phyloP scores from a whole-genome alignment of 768 basidiomycete species.

The Postia placenta region DNA sequence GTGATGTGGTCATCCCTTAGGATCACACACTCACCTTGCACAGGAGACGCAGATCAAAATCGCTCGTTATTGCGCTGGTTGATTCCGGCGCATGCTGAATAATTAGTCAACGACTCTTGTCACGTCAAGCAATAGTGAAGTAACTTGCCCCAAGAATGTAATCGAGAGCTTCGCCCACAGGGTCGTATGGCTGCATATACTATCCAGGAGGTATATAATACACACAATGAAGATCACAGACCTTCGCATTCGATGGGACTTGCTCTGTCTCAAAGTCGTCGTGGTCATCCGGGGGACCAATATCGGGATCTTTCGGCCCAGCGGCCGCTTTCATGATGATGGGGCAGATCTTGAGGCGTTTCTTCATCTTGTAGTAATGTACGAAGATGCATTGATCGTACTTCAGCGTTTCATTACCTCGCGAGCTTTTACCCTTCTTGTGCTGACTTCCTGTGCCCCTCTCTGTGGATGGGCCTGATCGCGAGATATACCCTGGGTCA shows the following conservation, averaged over 20 bases:
- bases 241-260: neutral
- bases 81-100: too few species aligned
- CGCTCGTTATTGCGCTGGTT: too few species aligned
- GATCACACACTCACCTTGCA: too few species aligned
- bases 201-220: neutral
- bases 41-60: too few species aligned
- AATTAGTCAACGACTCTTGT: too few species aligned
- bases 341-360: neutral
- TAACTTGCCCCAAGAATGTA: constrained; percentile 15
- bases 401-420: too few species aligned
- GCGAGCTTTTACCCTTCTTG: too few species aligned
- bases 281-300: neutral
- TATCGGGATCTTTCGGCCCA: constrained; percentile 7
- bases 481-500: too few species aligned
- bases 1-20: too few species aligned
- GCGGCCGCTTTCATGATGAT: constrained; percentile 9
- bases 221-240: neutral
- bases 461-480: too few species aligned
- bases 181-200: constrained; percentile 7
- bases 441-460: too few species aligned
- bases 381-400: constrained; percentile 14
- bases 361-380: constrained; percentile 17
- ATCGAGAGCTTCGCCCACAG: constrained; percentile 16
- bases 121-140: too few species aligned
- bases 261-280: neutral